phyloP scores from a whole-genome alignment of 2,329 filamentous ascomycete genomes.

The Diplodia mutila region DNA sequence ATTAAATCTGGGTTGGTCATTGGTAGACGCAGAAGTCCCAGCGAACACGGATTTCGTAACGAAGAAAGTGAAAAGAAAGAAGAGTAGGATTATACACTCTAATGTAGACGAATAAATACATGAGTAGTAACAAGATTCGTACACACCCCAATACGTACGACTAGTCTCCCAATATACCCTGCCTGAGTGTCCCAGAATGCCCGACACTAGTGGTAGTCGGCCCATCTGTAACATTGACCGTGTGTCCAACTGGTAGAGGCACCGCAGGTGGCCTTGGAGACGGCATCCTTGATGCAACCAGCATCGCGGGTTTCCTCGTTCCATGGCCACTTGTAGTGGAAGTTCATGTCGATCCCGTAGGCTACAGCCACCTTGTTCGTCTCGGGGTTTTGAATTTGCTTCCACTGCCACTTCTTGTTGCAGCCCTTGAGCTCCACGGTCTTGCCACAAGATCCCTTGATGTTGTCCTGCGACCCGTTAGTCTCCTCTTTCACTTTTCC shows the following conservation, averaged over 20 bases:
- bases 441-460: neutral
- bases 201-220: neutral
- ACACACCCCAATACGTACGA: too few species aligned
- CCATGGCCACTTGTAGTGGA: neutral
- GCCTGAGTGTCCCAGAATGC: too few species aligned
- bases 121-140: too few species aligned
- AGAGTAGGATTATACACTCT: too few species aligned
- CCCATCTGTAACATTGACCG: neutral
- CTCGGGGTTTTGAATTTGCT: neutral
- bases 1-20: too few species aligned
- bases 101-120: too few species aligned
- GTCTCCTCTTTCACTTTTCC: neutral
- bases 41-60: too few species aligned
- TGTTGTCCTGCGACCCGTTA: neutral
- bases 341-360: neutral
- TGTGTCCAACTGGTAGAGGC: neutral
- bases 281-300: neutral
- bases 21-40: too few species aligned
- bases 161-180: too few species aligned
- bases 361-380: neutral
- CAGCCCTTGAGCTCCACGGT: neutral
- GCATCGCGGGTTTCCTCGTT: neutral
- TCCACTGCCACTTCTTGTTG: neutral
- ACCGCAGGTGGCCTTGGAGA: neutral
- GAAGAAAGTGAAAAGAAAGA: too few species aligned